Percentiles rank a stretch among this genome's conserved stretches.
Evolutionary conservation across 2,329 filamentous ascomycete species (phyloP).

Genomic region (Tolypocladium album): DNA sequence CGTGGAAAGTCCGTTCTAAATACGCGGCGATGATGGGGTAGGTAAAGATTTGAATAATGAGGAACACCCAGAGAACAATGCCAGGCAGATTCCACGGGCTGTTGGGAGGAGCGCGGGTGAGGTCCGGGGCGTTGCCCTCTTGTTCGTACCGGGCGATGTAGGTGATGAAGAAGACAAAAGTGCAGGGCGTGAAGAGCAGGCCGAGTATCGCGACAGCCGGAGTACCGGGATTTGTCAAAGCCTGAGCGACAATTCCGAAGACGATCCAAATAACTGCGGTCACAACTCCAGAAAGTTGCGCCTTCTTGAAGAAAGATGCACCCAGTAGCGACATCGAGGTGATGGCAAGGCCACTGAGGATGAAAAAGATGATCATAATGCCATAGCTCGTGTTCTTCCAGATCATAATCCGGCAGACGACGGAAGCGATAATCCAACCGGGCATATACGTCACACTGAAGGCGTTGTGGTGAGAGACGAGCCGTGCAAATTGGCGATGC

Average conservation of each 20-base stretch:
- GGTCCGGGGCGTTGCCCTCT: slow-evolving; percentile 45
- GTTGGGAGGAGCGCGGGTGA: slow-evolving; percentile 50
- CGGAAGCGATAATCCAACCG: slow-evolving; percentile 68
- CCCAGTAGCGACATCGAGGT: slow-evolving; percentile 73
- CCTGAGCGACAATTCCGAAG: slow-evolving; percentile 73
- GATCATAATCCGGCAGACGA: slow-evolving; percentile 51
- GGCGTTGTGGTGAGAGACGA: slow-evolving; percentile 68
- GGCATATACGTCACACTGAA: slow-evolving; percentile 74
- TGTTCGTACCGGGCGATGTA: slow-evolving; percentile 69
- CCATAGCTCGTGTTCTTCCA: slow-evolving; percentile 51
- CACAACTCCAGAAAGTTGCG: slow-evolving; percentile 77
- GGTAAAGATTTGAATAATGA: slow-evolving; percentile 64
- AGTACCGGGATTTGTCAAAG: slow-evolving; percentile 51
- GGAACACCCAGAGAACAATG: slow-evolving; percentile 67
- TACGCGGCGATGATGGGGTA: slow-evolving; percentile 68
- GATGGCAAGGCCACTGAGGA: slow-evolving; percentile 66
- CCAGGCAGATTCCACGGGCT: slow-evolving; percentile 61
- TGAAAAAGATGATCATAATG: slow-evolving; percentile 63
- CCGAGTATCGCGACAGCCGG: slow-evolving; percentile 58
- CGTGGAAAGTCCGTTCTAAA: slow-evolving; percentile 65
- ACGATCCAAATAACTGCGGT: slow-evolving; percentile 65
- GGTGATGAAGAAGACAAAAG: slow-evolving; percentile 75
- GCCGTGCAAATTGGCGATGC: slow-evolving; percentile 67
- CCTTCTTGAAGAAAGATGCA: slow-evolving; percentile 74
- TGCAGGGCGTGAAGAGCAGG: slow-evolving; percentile 76